These are phyloP conservation scores for Chalciporus sphaerocephalus DNA, from an alignment of 768 basidiomycete genomes.

Conservation along the genomic window DNA sequence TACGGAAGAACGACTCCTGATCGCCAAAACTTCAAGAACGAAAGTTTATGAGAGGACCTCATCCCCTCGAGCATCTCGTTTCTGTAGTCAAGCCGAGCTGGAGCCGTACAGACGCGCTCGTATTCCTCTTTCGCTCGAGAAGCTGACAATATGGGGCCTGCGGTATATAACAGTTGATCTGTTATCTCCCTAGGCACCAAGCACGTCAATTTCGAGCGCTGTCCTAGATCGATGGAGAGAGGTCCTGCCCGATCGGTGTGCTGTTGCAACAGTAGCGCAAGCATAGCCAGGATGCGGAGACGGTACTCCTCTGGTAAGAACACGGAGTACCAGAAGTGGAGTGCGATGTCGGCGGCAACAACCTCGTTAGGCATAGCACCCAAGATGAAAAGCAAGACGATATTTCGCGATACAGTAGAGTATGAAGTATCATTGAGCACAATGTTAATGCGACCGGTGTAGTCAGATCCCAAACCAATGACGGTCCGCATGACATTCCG, in stretches of 20 bases:
- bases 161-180: conserved; percentile 28
- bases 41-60: conserved; percentile 40
- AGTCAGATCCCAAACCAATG: conserved; percentile 39
- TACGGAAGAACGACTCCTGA: conserved; percentile 45
- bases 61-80: conserved; percentile 37
- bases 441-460: conserved; percentile 36
- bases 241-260: conserved; percentile 12
- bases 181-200: conserved; percentile 22
- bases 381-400: conserved; percentile 39
- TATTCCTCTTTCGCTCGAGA: conserved; percentile 28
- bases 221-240: conserved; percentile 10
- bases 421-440: conserved; percentile 40
- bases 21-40: conserved; percentile 36
- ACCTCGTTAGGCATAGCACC: conserved; percentile 28
- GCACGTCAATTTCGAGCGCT: conserved; percentile 18
- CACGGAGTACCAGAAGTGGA: conserved; percentile 47
- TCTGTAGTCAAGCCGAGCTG: conserved; percentile 37
- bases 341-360: conserved; percentile 39
- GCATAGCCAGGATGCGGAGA: conserved; percentile 14
- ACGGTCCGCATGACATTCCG: conserved; percentile 40
- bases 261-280: conserved; percentile 15
- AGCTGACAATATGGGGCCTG: conserved; percentile 19
- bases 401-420: conserved; percentile 33
- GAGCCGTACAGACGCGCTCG: conserved; percentile 28
- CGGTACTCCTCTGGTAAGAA: conserved; percentile 35